Percentiles rank a stretch among this genome's conserved stretches.
Evolutionary conservation across 768 basidiomycete genomes (phyloP).

Genomic region (Boletus fagicola): DNA sequence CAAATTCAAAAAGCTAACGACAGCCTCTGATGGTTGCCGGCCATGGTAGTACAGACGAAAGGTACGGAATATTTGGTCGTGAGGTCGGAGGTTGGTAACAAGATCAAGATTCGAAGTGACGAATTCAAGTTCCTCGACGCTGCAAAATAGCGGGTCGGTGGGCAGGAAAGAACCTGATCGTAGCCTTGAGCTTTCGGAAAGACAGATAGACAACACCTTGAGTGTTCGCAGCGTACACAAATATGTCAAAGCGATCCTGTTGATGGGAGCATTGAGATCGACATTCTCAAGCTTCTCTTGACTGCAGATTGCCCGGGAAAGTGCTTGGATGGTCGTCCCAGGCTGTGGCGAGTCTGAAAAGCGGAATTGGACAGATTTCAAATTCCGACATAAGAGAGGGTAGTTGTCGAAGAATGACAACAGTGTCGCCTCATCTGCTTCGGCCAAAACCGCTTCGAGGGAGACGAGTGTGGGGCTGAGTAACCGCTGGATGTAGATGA

Average conservation of each 20-base stretch:
- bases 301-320: conserved; percentile 7
- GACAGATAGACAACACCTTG: background rate
- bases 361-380: conserved; percentile 3
- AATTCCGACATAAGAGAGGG: background rate
- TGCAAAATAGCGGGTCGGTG: background rate
- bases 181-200: background rate
- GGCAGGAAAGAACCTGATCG: background rate
- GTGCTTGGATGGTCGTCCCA: background rate
- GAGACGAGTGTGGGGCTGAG: conserved; percentile 13
- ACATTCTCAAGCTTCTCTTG: background rate
- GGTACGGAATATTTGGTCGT: conserved; percentile 4
- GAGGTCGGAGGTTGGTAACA: conserved; percentile 3
- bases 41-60: background rate
- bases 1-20: background rate
- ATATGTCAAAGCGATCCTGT: conserved; percentile 3
- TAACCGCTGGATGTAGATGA: conserved; percentile 8
- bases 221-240: conserved; percentile 10
- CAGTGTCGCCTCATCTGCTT: conserved; percentile 3
- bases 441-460: background rate
- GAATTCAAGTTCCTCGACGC: background rate
- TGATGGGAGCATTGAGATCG: background rate
- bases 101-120: conserved; percentile 4
- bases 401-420: conserved; percentile 13
- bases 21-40: background rate
- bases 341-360: background rate